Percentiles rank a stretch among this genome's conserved stretches.
Conservation (phyloP, 805 yeast species). For the Cyberlindnera mrakii region DNA sequence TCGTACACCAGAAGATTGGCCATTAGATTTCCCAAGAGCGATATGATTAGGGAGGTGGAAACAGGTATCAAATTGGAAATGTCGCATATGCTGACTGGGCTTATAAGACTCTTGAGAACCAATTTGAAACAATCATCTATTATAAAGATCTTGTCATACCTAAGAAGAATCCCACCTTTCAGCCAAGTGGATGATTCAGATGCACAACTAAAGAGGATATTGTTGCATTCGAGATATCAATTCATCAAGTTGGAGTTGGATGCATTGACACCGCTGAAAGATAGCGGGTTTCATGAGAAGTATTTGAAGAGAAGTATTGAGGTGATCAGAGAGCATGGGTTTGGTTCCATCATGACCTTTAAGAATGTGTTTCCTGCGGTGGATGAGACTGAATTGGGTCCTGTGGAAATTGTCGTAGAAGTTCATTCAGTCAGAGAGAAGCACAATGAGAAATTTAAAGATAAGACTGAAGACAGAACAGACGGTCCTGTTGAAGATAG, state of each 20-base stretch:
- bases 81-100: conserved; percentile 60
- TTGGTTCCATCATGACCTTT: conserved; percentile 63
- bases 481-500: background rate
- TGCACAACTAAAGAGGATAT: conserved; percentile 45
- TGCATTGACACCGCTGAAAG: conserved; percentile 49
- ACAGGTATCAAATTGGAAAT: conserved; percentile 50
- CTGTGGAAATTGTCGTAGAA: conserved; percentile 4
- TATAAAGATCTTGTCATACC: conserved; percentile 70
- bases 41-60: conserved; percentile 45
- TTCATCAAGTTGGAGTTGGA: conserved; percentile 60
- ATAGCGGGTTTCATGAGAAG: conserved; percentile 45
- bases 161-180: conserved; percentile 60
- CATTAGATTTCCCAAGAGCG: conserved; percentile 60
- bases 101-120: conserved; percentile 64
- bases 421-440: background rate
- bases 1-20: conserved; percentile 63
- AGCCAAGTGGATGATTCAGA: conserved; percentile 23
- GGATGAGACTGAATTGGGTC: conserved; percentile 18
- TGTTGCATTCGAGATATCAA: conserved; percentile 59
- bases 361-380: conserved; percentile 52
- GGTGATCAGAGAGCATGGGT: conserved; percentile 76
- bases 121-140: conserved; percentile 74
- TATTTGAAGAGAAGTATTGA: conserved; percentile 78
- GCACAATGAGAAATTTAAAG: conserved; percentile 1
- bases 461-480: background rate